These are phyloP conservation scores for Penicillium hordei DNA, from an alignment of 2,329 filamentous ascomycete species.

Conservation along the genomic window DNA sequence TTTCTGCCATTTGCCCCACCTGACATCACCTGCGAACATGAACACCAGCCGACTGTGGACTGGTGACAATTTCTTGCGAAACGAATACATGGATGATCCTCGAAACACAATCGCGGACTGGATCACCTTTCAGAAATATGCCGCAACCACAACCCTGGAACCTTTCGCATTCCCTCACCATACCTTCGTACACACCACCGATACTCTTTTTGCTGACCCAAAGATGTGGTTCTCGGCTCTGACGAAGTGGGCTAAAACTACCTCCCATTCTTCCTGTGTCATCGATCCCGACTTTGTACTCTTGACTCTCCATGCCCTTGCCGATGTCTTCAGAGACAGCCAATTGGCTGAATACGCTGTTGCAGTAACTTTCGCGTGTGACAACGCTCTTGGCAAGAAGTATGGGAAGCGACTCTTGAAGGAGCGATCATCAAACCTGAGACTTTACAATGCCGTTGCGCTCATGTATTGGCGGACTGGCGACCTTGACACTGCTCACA, in stretches of 20 bases:
- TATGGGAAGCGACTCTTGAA: constrained; percentile 73
- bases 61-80: constrained; percentile 57
- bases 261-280: constrained; percentile 30
- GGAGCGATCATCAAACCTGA: constrained; percentile 60
- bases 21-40: constrained; percentile 30
- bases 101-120: constrained; percentile 27
- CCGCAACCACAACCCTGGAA: constrained; percentile 12
- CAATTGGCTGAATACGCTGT: constrained; percentile 68
- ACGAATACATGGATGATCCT: constrained; percentile 37
- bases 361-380: constrained; percentile 62
- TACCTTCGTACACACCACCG: constrained; percentile 45
- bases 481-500: constrained; percentile 58
- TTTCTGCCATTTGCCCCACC: constrained; percentile 65
- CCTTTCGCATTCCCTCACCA: constrained; percentile 39
- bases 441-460: constrained; percentile 77
- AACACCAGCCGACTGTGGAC: constrained; percentile 40
- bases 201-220: constrained; percentile 55
- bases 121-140: constrained; percentile 19
- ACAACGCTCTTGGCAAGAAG: constrained; percentile 61
- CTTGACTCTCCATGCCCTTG: constrained; percentile 59
- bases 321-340: constrained; percentile 47
- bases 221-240: constrained; percentile 51
- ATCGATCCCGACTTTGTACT: constrained; percentile 51
- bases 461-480: constrained; percentile 65
- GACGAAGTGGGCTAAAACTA: constrained; percentile 30